phyloP scores from a whole-genome alignment of 345 rosid genomes.

The Linum lewisii region DNA sequence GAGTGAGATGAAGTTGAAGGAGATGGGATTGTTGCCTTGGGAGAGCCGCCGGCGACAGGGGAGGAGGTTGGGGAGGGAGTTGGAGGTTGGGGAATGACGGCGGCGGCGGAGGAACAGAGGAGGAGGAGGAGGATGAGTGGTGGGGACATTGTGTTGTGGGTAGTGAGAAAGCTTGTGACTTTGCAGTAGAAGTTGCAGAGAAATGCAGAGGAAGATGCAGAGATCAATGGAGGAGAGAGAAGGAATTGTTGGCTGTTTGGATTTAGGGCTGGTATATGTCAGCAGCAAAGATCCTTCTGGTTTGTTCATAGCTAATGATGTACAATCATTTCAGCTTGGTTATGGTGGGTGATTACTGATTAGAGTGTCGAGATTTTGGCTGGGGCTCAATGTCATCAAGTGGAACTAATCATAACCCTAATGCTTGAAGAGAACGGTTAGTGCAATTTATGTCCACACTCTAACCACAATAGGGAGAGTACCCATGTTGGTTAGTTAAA shows the following conservation, averaged over 20 bases:
- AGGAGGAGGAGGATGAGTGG: constrained; percentile 17
- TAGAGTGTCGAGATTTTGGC: not conserved
- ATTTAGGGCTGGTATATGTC: not conserved
- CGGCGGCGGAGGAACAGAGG: constrained; percentile 11
- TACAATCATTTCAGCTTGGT: not conserved
- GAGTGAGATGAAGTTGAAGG: constrained; percentile 28
- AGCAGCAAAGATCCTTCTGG: not conserved
- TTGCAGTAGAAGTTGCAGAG: not conserved
- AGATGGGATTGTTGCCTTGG: constrained; percentile 20
- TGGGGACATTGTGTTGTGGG: constrained; percentile 39
- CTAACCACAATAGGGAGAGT: no score
- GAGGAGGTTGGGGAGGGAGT: constrained; percentile 20
- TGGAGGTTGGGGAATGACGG: not conserved
- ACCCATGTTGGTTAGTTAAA: no score
- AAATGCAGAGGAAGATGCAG: not conserved
- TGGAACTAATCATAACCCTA: not conserved
- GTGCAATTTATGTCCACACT: no score
- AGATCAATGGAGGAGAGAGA: not conserved
- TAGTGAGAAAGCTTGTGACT: constrained; percentile 11
- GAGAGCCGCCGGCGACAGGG: constrained; percentile 20
- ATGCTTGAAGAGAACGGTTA: no score
- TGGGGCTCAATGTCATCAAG: no score
- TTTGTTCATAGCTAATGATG: not conserved
- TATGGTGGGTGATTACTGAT: no score
- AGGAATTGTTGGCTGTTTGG: not conserved